phyloP scores from a whole-genome alignment of 345 rosid genomes.

The Aquilaria malaccensis region DNA sequence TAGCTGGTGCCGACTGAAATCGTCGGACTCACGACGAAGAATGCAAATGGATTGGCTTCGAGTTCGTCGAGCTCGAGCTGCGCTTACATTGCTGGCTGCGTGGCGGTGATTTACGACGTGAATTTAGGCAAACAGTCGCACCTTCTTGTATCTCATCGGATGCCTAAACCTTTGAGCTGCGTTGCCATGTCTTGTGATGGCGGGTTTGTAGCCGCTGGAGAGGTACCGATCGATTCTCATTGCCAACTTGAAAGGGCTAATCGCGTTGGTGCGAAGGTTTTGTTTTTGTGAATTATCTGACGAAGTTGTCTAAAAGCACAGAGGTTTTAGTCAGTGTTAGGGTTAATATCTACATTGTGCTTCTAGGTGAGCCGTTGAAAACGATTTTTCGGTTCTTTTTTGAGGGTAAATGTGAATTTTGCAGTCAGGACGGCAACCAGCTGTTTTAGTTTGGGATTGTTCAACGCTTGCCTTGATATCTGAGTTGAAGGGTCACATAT shows the following conservation, averaged over 20 bases:
- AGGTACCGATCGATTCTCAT: constrained; percentile 26
- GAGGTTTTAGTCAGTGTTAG: not conserved
- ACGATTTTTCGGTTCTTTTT: not conserved
- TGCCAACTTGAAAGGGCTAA: not conserved
- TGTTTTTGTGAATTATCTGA: too few relatives aligned
- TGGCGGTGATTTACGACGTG: constrained; percentile 54
- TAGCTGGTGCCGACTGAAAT: constrained; percentile 61
- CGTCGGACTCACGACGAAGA: constrained; percentile 61
- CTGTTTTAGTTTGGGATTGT: constrained; percentile 73
- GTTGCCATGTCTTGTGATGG: constrained; percentile 60
- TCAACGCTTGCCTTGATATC: constrained; percentile 37
- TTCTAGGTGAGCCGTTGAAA: not conserved
- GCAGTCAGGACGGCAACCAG: constrained; percentile 70
- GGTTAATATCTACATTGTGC: not conserved
- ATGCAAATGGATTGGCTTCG: constrained; percentile 61
- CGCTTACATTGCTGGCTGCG: constrained; percentile 76
- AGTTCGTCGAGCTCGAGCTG: constrained; percentile 31
- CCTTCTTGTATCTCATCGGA: constrained; percentile 52
- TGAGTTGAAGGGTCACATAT: constrained; percentile 71
- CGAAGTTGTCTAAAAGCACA: too few relatives aligned
- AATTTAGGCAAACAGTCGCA: constrained; percentile 50
- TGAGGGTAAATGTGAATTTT: constrained; percentile 17
- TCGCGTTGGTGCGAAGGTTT: too few relatives aligned
- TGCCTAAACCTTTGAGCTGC: constrained; percentile 57
- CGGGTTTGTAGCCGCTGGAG: constrained; percentile 69